Conservation (phyloP, 768 basidiomycete genomes). For the Pleurotus cornucopiae region DNA sequence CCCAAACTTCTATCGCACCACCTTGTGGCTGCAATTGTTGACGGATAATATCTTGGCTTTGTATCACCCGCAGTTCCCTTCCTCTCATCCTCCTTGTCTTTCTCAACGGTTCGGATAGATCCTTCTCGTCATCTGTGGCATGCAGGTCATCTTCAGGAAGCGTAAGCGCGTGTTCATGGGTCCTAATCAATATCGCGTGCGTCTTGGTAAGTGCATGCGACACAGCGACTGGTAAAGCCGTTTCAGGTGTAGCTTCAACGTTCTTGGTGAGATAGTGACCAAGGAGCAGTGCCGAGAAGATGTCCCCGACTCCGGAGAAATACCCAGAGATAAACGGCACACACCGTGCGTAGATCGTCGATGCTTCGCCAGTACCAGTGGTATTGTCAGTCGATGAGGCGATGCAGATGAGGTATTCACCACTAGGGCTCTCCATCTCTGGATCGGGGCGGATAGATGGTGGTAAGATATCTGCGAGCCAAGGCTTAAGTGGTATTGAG, state of each 20-base stretch:
- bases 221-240: conserved; percentile 49
- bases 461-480: conserved; percentile 57
- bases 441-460: conserved; percentile 30
- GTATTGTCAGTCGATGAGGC: conserved; percentile 46
- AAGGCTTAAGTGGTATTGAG: conserved; percentile 69
- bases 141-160: conserved; percentile 58
- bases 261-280: conserved; percentile 58
- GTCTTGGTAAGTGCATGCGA: conserved; percentile 72
- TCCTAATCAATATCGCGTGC: conserved; percentile 64
- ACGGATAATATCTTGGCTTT: conserved; percentile 67
- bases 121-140: conserved; percentile 76
- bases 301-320: conserved; percentile 95
- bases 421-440: conserved; percentile 9
- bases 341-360: conserved; percentile 60
- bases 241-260: conserved; percentile 3
- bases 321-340: conserved; percentile 85
- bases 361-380: conserved; percentile 17
- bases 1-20: conserved; percentile 37
- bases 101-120: conserved; percentile 59
- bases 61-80: conserved; percentile 81
- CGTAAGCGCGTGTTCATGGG: conserved; percentile 48
- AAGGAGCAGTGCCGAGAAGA: conserved; percentile 89
- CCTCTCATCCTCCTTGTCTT: conserved; percentile 73
- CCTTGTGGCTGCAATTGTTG: conserved; percentile 28
- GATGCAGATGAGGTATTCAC: conserved; percentile 72